Evolutionary conservation across 2,329 filamentous ascomycete species (phyloP).

Genomic region (Berkeleyomyces basicola): DNA sequence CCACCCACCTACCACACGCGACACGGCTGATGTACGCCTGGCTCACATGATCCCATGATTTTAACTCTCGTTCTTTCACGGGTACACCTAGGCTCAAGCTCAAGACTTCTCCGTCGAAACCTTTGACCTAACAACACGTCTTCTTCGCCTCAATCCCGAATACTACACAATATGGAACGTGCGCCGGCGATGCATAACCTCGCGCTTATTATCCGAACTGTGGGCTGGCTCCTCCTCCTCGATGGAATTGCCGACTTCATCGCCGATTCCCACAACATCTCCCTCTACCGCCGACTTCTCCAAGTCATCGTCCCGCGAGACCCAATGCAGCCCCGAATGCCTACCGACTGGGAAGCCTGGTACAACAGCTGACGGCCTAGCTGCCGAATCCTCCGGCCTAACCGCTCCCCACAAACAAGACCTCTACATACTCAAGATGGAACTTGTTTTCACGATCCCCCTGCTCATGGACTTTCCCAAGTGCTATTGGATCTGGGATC

Average conservation of each 20-base stretch:
- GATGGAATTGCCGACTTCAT: conserved; percentile 38
- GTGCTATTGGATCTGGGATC: conserved; percentile 99
- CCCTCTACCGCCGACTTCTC: conserved; percentile 46
- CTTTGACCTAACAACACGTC: conserved; percentile 52
- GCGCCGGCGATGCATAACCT: conserved; percentile 54
- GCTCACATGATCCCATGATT: background rate
- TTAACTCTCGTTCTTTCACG: background rate
- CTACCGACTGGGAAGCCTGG: conserved; percentile 36
- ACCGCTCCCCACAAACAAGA: conserved; percentile 15
- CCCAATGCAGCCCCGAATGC: conserved; percentile 29
- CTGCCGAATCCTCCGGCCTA: background rate
- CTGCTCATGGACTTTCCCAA: conserved; percentile 78
- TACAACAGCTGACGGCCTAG: conserved; percentile 32
- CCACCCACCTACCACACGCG: background rate
- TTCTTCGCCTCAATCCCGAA: conserved; percentile 65
- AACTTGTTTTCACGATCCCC: conserved; percentile 69
- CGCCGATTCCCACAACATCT: conserved; percentile 38
- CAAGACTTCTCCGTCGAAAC: conserved; percentile 36
- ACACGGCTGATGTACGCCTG: background rate
- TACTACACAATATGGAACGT: conserved; percentile 88
- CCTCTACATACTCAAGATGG: conserved; percentile 45
- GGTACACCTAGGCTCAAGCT: conserved; percentile 22
- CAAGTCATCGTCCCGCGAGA: conserved; percentile 35
- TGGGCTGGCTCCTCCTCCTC: conserved; percentile 34
- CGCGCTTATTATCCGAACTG: conserved; percentile 38